Evolutionary conservation across 257 asterid species (phyloP), one percentile per base, ranked within the genome.

Genomic region (Salvia rosmarinus): DNA sequence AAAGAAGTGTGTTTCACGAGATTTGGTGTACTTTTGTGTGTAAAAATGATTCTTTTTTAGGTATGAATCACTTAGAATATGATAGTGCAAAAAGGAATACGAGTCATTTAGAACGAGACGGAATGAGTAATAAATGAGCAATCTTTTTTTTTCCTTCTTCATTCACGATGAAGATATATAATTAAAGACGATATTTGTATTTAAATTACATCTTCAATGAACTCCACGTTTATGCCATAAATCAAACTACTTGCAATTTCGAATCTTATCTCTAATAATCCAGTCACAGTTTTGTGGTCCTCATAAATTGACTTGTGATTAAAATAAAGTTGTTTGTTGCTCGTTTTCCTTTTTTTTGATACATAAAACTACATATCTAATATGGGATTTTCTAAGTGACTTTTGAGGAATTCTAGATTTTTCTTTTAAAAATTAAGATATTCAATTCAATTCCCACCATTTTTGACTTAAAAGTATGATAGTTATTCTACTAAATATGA

Each of bases 201-300:
- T 39, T 9, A 39, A 39, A 39, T 37, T 6, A 20, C 25, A 1
- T 20, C 3, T 19, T 6, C 2, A 9, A 7, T 19, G 9, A 9
- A 52, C 59, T 19, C 32, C 9, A 52, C 8, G 23, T 52, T 52
- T 19, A 6, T 5, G 8, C 8, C 14, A 9, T 40, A 50, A 63
- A 13, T 63, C 16, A 30, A 35, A 32, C 51, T 34, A 39, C 50
- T 59, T 20, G 28, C 52, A 64, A 73, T 51, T 63, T 54, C 68
- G 60, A 64, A 74, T 58, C 42, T 54, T 76, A 70, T 63, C 73
- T 39, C 43, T 69, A 17, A 54, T 70, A 28, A 43, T 42, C 43
- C 43, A 21, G 63, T 70, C 80, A 34, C 25, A 61, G 56, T 35
- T 9, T 55, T 35, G 81, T 77, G 81, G 81, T 77, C 77, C 81